phyloP scores from a whole-genome alignment of 495 filamentous ascomycete species.

The Penicillium lividum region DNA sequence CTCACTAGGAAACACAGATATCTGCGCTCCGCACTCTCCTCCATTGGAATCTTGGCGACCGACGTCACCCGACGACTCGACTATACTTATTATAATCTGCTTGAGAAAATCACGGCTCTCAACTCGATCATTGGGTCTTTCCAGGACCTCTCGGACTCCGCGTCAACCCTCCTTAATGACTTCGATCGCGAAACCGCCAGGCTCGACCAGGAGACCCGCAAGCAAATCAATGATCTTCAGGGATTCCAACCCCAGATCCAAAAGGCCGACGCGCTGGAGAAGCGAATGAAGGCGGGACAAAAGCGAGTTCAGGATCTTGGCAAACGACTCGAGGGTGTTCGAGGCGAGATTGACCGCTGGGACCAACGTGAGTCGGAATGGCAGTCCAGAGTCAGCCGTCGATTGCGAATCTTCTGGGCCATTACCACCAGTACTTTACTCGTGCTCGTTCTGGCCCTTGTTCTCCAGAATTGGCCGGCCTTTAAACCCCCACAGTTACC shows the following conservation, averaged over 20 bases:
- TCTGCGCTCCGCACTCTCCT: conserved; percentile 38
- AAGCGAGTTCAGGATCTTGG: conserved; percentile 64
- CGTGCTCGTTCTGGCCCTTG: conserved; percentile 45
- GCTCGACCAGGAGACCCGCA: conserved; percentile 61
- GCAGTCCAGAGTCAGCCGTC: conserved; percentile 65
- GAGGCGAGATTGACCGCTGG: conserved; percentile 66
- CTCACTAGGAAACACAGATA: conserved; percentile 27
- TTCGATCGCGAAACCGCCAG: conserved; percentile 64
- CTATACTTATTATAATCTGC: conserved; percentile 80
- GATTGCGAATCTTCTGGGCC: conserved; percentile 63
- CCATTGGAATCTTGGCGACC: conserved; percentile 44
- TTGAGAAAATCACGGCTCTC: conserved; percentile 72
- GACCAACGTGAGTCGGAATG: conserved; percentile 71
- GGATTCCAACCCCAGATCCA: conserved; percentile 70
- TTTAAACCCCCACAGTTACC: neutral
- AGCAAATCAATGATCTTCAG: conserved; percentile 65
- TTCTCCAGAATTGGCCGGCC: conserved; percentile 36
- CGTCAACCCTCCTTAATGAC: conserved; percentile 57
- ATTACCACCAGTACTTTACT: conserved; percentile 40
- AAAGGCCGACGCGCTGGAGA: conserved; percentile 64
- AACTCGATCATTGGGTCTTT: conserved; percentile 67
- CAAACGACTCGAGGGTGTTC: conserved; percentile 64
- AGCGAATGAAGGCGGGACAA: conserved; percentile 63
- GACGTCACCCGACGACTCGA: conserved; percentile 74
- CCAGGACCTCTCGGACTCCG: conserved; percentile 66